phyloP scores from a whole-genome alignment of 345 rosid species.

The Angophora floribunda region DNA sequence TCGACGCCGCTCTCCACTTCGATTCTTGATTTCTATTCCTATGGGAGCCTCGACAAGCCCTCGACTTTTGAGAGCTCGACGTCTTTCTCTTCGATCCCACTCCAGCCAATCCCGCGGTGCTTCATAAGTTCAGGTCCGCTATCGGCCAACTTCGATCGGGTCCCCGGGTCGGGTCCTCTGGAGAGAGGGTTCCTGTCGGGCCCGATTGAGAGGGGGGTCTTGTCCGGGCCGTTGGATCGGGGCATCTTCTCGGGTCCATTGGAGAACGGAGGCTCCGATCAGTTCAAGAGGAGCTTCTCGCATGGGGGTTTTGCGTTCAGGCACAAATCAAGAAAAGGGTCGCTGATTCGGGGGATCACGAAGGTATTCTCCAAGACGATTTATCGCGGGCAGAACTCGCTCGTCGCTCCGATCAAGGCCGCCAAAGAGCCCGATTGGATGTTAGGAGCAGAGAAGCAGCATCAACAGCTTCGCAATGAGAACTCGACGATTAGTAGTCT shows the following conservation, averaged over 20 bases:
- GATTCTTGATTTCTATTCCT: constrained; percentile 52
- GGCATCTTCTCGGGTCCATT: constrained; percentile 38
- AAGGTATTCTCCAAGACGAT: constrained; percentile 71
- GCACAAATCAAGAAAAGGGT: constrained; percentile 43
- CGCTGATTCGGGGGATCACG: constrained; percentile 53
- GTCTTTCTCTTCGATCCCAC: constrained; percentile 77
- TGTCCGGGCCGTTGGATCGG: constrained; percentile 89
- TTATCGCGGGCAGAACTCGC: constrained; percentile 62
- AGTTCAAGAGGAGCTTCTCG: constrained; percentile 75
- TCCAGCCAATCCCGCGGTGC: constrained; percentile 77
- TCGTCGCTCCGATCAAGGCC: constrained; percentile 74
- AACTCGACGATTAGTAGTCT: constrained; percentile 53
- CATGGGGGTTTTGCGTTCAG: constrained; percentile 52
- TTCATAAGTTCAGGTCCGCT: constrained; percentile 50
- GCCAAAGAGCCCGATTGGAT: constrained; percentile 72
- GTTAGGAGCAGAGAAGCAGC: constrained; percentile 37
- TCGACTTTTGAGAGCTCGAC: constrained; percentile 94
- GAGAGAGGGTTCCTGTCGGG: constrained; percentile 81
- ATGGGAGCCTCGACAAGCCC: constrained; percentile 51
- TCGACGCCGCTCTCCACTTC: constrained; percentile 91
- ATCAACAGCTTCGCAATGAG: constrained; percentile 33
- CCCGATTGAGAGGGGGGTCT: constrained; percentile 79
- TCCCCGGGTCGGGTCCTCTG: constrained; percentile 57
- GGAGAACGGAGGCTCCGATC: constrained; percentile 40
- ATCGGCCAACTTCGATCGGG: constrained; percentile 1